Conservation (phyloP, 164 flowering plant genomes). For the Amborella trichopoda region DNA sequence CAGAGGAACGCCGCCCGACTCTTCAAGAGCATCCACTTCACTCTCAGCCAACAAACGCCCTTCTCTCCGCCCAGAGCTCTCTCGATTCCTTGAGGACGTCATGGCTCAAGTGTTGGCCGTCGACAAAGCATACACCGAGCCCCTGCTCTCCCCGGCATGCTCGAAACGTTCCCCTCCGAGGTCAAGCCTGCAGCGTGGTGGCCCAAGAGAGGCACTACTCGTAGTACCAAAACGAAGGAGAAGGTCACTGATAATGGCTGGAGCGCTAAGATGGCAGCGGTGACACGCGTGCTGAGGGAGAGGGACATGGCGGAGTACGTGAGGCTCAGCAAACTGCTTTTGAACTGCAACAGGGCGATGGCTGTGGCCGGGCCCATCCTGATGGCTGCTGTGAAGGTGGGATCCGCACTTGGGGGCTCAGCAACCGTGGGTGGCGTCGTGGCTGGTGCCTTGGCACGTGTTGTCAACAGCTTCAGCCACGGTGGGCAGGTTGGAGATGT, state of each 20-base stretch:
- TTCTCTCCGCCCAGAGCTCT: constrained; percentile 17
- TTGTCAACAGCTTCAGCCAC: constrained; percentile 43
- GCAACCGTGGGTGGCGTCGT: constrained; percentile 18
- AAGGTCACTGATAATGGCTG: constrained; percentile 21
- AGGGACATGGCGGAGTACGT: constrained; percentile 25
- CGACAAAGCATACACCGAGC: constrained; percentile 46
- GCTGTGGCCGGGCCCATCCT: constrained; percentile 22
- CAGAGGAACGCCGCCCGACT: constrained; percentile 52
- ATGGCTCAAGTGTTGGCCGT: constrained; percentile 32
- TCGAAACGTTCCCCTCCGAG: constrained; percentile 33
- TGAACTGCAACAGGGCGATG: constrained; percentile 20
- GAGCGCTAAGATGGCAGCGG: constrained; percentile 23
- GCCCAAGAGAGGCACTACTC: no score
- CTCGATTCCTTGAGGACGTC: constrained; percentile 18
- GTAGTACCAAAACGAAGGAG: no score
- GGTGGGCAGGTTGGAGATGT: constrained; percentile 68
- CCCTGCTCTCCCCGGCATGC: constrained; percentile 35
- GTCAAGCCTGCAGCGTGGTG: constrained; percentile 39
- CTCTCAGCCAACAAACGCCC: constrained; percentile 19
- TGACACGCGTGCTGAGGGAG: constrained; percentile 15
- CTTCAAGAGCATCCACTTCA: constrained; percentile 33
- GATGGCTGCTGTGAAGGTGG: constrained; percentile 25
- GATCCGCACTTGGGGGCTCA: constrained; percentile 16
- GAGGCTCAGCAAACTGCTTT: constrained; percentile 16
- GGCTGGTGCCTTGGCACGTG: constrained; percentile 38